Evolutionary conservation across 345 rosid species (phyloP).

Genomic region (Turnera subulata): DNA sequence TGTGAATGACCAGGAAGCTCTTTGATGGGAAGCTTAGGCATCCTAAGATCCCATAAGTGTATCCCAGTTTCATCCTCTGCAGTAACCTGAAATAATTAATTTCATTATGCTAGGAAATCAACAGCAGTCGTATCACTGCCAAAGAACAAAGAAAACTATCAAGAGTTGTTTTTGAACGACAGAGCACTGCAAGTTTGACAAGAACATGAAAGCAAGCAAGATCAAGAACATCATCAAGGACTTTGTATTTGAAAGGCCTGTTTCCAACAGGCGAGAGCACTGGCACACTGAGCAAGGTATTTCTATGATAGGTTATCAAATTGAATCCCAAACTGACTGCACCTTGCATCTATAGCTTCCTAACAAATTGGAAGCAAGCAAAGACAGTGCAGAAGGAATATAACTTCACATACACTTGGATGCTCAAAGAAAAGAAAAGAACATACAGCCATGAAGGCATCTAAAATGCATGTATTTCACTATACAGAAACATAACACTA

Average conservation of each 20-base stretch:
- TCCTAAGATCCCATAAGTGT: slow-evolving; percentile 16
- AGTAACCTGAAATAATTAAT: slow-evolving; percentile 46
- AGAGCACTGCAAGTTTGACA: not conserved
- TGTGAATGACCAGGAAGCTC: slow-evolving; percentile 85
- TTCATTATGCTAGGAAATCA: not conserved
- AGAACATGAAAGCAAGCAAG: not conserved
- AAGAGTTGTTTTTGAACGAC: no score
- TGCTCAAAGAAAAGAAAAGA: no score
- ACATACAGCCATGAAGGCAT: no score
- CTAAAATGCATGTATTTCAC: no score
- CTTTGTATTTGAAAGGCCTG: not conserved
- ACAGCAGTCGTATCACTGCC: not conserved
- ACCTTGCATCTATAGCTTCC: not conserved
- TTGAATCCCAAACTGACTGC: no score
- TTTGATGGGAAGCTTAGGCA: slow-evolving; percentile 30
- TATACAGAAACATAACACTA: no score
- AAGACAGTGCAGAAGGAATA: no score
- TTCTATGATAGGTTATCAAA: no score
- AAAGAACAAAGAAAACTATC: slow-evolving; percentile 2
- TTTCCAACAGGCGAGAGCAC: no score
- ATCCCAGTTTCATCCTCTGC: slow-evolving; percentile 27
- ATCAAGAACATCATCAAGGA: not conserved
- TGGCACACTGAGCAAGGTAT: no score
- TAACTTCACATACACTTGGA: no score
- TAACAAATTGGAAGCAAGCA: no score